Percentiles rank a stretch among this genome's conserved stretches.
Conservation (phyloP, 129 eudicot species). For the Flaveria robusta region DNA sequence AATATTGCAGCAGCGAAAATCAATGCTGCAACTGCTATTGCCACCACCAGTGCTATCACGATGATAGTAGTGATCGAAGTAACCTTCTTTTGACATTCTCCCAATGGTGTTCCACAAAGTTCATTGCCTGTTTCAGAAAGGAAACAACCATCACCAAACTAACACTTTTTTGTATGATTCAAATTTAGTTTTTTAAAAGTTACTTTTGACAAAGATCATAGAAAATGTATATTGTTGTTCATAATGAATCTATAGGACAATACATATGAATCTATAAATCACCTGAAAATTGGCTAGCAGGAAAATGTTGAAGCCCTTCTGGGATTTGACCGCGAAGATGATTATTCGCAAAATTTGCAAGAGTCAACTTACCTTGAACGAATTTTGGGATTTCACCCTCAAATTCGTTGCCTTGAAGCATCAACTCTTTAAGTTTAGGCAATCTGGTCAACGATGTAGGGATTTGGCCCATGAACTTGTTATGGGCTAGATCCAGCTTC, state of each 20-base stretch:
- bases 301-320: constrained; percentile 33
- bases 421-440: constrained; percentile 57
- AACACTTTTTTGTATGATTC: background rate
- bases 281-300: constrained; percentile 53
- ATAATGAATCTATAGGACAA: background rate
- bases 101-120: constrained; percentile 72
- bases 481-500: constrained; percentile 57
- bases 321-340: constrained; percentile 66
- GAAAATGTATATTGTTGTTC: background rate
- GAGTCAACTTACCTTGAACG: constrained; percentile 20
- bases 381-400: constrained; percentile 62
- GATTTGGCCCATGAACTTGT: constrained; percentile 50
- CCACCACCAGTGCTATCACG: constrained; percentile 36
- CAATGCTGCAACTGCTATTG: constrained; percentile 45
- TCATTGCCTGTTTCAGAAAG: constrained; percentile 58
- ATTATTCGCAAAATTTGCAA: constrained; percentile 61
- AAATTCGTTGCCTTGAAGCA: constrained; percentile 57
- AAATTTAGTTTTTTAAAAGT: background rate
- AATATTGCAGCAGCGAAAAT: constrained; percentile 51
- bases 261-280: background rate
- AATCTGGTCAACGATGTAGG: constrained; percentile 50
- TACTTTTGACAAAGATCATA: constrained; percentile 9
- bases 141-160: background rate
- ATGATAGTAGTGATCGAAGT: constrained; percentile 39
- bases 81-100: constrained; percentile 41